Base-by-base conservation (phyloP, 257 asterid species). In the Solanum rostratum region DNA sequence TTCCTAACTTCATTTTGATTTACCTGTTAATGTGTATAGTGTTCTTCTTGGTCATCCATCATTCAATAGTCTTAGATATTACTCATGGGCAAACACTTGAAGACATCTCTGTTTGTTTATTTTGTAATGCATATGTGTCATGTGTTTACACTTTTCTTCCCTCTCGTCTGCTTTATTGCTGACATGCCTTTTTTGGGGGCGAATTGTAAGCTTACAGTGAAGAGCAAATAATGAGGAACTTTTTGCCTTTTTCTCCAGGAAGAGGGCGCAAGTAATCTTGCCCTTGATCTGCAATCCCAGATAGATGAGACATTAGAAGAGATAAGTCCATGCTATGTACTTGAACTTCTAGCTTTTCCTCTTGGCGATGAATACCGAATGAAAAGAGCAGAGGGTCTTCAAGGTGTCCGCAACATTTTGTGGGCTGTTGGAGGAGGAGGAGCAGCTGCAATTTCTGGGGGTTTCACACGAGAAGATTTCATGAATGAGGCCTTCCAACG, bases 371-470 rank as follows among this genome's bases (percentile, higher is more conserved):
- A 94, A 52, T 89, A 85, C 87, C 94, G 82, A 54, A 86, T 94
- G 79, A 94, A 87, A 91, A 91, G 99, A 86, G 90, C 89, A 24
- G 98, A 93, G 87, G 99, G 97, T 76, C 98, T 97, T 84, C 98
- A 93, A 93, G 98, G 98, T 79, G 94, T 97, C 79, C 92, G 98
- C 18, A 97, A 97, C 84, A 90, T 97, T 80, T 89, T 95, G 89
- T 97, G 98, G 99, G 92, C 99, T 87, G 99, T 97, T 69, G 99
- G 99, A 76, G 98, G 97, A 85, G 98, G 99, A 54, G 99, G 98
- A 83, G 98, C 99, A 52, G 92, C 98, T 88, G 98, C 99, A 65
- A 87, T 94, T 84, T 92, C 94, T 55, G 99, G 98, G 66, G 98
- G 98, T 50, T 94, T 90, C 83, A 97, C 98, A 1, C 98, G 98